Evolutionary conservation across 257 asterid species (phyloP), one percentile per base, ranked within the genome.

Genomic region (Forsythia viridissima): DNA sequence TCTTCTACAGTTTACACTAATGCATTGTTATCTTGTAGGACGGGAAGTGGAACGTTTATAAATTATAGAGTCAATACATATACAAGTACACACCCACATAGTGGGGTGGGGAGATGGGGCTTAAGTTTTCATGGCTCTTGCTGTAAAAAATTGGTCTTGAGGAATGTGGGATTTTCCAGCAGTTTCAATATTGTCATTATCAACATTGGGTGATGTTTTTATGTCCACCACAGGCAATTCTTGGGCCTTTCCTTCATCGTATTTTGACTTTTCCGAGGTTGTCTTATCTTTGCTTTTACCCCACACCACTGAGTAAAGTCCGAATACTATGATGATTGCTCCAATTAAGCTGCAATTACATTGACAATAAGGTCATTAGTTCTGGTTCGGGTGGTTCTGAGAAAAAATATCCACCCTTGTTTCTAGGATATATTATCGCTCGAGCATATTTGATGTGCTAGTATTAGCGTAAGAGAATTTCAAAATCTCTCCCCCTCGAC

Each of bases 231-330:
- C 82, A 13, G 93, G 93, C 77, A 90, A 79, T 36, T 85, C 87
- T 46, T 81, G 73, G 48, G 76, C 80, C 71, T 63, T 70, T 8
- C 76, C 82, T 15, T 70, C 85, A 6, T 82, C 86, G 3, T 24
- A 72, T 34, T 79, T 2, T 36, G 65, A 52, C 73, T 72, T 68
- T n/a, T 84, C 69, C 0, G 85, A 42, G 36, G 76, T 71, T 9
- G 90, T 70, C 8, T 46, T 65, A 55, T 93, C 97, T 73, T 87
- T 92, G 86, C 92, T 88, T 73, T 93, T 93, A 0, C 98, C 98
- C 97, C 98, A 91, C 73, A 92, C 91, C 66, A 92, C 96, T 0
- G 96, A 82, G 80, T 93, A 89, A 38, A 93, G 91, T 55, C 98
- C 98, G 10, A 84, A 36, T 6, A 93, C 96, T 74, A 91, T 89